Evolutionary conservation across 169 alveolate genomes (phyloP), one percentile per base, ranked within the genome.

Genomic region (Plasmodium ovale): DNA sequence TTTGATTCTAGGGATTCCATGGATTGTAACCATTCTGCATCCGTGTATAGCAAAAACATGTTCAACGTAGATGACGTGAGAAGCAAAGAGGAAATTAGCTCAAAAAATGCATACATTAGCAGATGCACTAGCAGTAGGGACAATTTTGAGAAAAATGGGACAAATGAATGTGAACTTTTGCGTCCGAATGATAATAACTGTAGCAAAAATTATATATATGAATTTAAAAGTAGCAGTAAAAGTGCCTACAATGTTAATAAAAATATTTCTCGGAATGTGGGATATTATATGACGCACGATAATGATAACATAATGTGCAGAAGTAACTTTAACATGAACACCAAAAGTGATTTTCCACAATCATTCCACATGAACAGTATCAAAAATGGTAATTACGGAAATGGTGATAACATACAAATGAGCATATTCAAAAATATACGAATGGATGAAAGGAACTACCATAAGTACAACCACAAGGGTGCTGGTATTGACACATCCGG

Each of bases 1-100:
- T 85, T 85, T 39, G 91, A 70, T 56, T 69, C 73, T n/a, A 85
- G 23, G 25, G 79, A 69, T 14, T 69, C 91, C 14, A 49, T 37
- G 6, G 73, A 85, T 16, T 58, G 85, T n/a, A 70, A 68, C 39
- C 44, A 85, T 59, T 7, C 35, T 29, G n/a, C 71, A n/a, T 44
- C 33, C 47, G 21, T 64, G 44, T 74, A 31, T 82, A 69, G 65
- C 58, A 82, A 64, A 69, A 56, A 42, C 44, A 65, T 70, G 21
- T 35, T 82, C 44, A 70, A n/a, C 23, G 62, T 10, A 56, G 92
- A 87, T 49, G 67, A 68, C 31, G 21, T 62, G 29, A 87, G 37
- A 72, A 72, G 42, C 31, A 82, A 49, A 54, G 29, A 62, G 21
- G 85, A 87, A 53, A 37, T 73, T 16, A 87, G 69, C 37, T 54